phyloP scores from a whole-genome alignment of 2,329 filamentous ascomycete species.

The Clonostachys rhizophaga region DNA sequence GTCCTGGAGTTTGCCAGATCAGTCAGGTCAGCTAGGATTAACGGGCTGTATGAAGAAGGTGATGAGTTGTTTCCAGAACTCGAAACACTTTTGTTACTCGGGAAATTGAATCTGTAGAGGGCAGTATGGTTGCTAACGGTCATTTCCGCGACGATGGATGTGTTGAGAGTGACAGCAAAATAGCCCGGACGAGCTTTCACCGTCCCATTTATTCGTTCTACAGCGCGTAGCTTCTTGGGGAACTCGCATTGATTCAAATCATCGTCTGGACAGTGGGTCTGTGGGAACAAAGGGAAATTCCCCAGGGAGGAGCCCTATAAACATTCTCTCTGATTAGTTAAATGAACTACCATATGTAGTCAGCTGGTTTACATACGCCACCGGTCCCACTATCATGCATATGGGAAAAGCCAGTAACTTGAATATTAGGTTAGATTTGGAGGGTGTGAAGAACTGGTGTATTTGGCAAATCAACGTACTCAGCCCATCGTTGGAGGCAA shows the following conservation, averaged over 20 bases:
- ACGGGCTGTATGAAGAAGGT: slow-evolving; percentile 25
- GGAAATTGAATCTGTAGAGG: slow-evolving; percentile 57
- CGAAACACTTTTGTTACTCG: slow-evolving; percentile 15
- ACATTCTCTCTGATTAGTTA: neutral
- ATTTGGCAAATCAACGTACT: neutral
- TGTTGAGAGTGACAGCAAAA: slow-evolving; percentile 52
- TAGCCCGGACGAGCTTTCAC: slow-evolving; percentile 57
- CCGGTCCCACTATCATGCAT: slow-evolving; percentile 22
- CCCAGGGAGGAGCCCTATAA: slow-evolving; percentile 35
- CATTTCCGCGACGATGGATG: slow-evolving; percentile 57
- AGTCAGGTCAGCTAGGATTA: slow-evolving; percentile 54
- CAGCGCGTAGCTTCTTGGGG: slow-evolving; percentile 38
- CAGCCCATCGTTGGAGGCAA: slow-evolving; percentile 2
- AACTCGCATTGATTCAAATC: slow-evolving; percentile 44
- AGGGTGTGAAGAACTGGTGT: neutral
- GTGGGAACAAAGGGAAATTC: slow-evolving; percentile 47
- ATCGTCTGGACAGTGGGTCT: slow-evolving; percentile 39
- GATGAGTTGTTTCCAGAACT: slow-evolving; percentile 6
- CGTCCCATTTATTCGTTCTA: slow-evolving; percentile 41
- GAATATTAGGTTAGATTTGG: neutral
- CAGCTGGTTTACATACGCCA: slow-evolving; percentile 15
- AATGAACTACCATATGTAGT: neutral
- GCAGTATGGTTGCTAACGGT: slow-evolving; percentile 55
- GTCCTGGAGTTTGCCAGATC: slow-evolving; percentile 38
- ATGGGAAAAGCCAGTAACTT: slow-evolving; percentile 21